A percentile compares a stretch with the other conserved stretches of the same genome.
phyloP scores from a whole-genome alignment of 1,284 basidiomycete species.

The Cryptococcus sp. region DNA sequence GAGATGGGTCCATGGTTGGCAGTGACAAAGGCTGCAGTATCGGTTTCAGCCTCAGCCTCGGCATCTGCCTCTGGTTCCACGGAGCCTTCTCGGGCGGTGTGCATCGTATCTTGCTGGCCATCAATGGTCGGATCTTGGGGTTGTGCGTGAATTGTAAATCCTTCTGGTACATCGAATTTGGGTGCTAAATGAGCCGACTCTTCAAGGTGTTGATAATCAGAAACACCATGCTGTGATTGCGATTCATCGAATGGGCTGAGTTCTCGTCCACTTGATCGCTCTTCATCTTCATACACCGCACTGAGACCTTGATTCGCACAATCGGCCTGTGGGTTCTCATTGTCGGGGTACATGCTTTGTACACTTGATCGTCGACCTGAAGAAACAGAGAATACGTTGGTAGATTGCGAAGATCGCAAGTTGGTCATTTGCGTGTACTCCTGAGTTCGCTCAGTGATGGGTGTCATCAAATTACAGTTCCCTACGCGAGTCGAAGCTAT shows the following conservation, averaged over 20 bases:
- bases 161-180: conserved; percentile 42
- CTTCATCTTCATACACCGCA: conserved; percentile 9
- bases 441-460: conserved; percentile 85
- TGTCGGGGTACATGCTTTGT: conserved; percentile 11
- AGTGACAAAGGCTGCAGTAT: conserved; percentile 20
- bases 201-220: not conserved
- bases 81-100: conserved; percentile 10
- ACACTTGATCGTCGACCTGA: conserved; percentile 2
- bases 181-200: conserved; percentile 6
- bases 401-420: conserved; percentile 23
- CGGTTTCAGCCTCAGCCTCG: conserved; percentile 1
- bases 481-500: not conserved
- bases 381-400: conserved; percentile 3
- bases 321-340: conserved; percentile 24
- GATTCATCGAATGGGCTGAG: not conserved
- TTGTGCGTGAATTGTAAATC: conserved; percentile 42
- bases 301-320: conserved; percentile 7
- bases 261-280: not conserved
- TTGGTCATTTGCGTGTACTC: conserved; percentile 64
- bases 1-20: conserved; percentile 7
- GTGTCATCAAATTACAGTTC: conserved; percentile 76
- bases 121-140: conserved; percentile 16
- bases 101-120: conserved; percentile 9
- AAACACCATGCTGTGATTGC: not conserved
- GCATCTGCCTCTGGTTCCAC: conserved; percentile 1